Conservation (phyloP, 768 basidiomycete genomes). For the Russula foetens region DNA sequence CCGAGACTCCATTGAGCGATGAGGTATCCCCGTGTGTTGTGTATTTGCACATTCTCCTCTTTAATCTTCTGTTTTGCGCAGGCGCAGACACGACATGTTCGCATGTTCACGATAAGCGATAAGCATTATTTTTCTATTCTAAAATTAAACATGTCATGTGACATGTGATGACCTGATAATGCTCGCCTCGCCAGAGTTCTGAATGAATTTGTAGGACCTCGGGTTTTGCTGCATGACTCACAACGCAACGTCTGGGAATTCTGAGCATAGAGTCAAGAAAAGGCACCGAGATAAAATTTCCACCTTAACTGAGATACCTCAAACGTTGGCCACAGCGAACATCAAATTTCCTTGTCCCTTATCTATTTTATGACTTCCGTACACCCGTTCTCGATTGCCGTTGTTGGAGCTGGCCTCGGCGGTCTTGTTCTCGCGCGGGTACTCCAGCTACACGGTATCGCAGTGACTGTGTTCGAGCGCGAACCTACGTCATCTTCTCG, state of each 20-base stretch:
- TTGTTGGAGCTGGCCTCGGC: constrained; percentile 25
- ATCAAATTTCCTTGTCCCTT: background rate
- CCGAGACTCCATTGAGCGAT: background rate
- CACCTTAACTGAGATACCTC: background rate
- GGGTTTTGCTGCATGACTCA: no score
- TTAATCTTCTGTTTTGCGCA: no score
- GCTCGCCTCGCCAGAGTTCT: no score
- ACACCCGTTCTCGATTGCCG: constrained; percentile 5
- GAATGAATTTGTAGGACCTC: no score
- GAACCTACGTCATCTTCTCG: constrained; percentile 33
- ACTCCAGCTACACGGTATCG: constrained; percentile 58
- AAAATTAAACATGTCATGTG: no score
- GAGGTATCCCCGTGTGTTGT: background rate
- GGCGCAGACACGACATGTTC: no score
- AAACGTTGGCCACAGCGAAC: background rate
- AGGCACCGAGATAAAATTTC: background rate
- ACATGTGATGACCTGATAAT: no score
- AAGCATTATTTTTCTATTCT: no score
- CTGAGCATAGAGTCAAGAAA: no score
- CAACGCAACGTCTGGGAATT: no score
- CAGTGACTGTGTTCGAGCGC: constrained; percentile 57
- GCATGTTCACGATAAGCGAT: no score
- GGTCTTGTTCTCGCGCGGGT: constrained; percentile 50
- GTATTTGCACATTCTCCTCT: no score
- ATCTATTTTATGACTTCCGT: background rate